A percentile compares a stretch with the other conserved stretches of the same genome.
These are phyloP conservation scores for Yamadazyma kitorensis DNA, from an alignment of 805 yeast genomes.

Conservation along the genomic window DNA sequence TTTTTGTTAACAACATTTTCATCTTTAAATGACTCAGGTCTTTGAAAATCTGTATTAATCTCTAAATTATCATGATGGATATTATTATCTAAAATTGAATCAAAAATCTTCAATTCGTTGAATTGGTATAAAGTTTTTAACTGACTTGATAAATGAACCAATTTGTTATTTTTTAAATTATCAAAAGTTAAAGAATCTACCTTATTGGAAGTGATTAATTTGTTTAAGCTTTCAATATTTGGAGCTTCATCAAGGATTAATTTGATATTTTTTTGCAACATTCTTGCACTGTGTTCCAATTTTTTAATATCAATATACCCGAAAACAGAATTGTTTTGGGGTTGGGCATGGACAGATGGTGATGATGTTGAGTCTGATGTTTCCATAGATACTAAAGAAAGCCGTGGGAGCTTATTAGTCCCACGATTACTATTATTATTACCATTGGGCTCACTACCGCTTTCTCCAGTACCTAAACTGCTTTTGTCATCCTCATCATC, in stretches of 20 bases:
- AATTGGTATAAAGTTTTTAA: conserved; percentile 52
- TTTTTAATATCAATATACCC: conserved; percentile 39
- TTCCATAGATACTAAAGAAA: too few species aligned
- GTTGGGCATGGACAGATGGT: conserved; percentile 1
- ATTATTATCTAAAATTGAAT: conserved; percentile 20
- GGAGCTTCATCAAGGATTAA: conserved; percentile 58
- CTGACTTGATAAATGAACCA: conserved; percentile 57
- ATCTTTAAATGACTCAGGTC: too few species aligned
- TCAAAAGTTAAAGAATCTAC: conserved; percentile 44
- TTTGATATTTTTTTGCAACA: conserved; percentile 49
- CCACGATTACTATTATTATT: too few species aligned
- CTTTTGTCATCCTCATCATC: not conserved
- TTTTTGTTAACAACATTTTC: too few species aligned
- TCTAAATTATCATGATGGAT: conserved; percentile 5
- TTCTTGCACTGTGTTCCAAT: conserved; percentile 37
- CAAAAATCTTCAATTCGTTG: conserved; percentile 51
- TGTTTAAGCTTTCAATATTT: conserved; percentile 39
- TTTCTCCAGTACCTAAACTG: too few species aligned
- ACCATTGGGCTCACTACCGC: too few species aligned
- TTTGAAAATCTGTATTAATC: conserved; percentile 5
- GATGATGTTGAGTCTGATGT: too few species aligned
- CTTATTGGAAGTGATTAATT: conserved; percentile 25
- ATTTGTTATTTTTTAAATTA: conserved; percentile 50
- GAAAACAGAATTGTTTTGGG: conserved; percentile 9
- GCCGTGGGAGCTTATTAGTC: too few species aligned